phyloP scores from a whole-genome alignment of 305 asterid genomes.

The Plantago coronopus region DNA sequence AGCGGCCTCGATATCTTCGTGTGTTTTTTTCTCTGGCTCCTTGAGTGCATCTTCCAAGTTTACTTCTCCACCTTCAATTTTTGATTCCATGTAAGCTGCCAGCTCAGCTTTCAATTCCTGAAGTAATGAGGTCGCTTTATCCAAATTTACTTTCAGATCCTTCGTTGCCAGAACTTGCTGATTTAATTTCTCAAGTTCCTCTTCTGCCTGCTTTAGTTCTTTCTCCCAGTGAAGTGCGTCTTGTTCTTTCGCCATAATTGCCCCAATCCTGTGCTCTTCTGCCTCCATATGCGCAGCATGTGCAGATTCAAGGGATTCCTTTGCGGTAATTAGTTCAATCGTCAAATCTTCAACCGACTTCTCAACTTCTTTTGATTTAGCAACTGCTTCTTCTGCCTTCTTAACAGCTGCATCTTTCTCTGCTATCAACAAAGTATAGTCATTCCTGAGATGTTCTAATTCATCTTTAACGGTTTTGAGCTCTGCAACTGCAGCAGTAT shows the following conservation, averaged over 20 bases:
- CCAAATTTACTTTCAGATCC: constrained; percentile 59
- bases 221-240: constrained; percentile 71
- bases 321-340: constrained; percentile 64
- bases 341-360: constrained; percentile 71
- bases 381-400: constrained; percentile 60
- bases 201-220: constrained; percentile 72
- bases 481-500: constrained; percentile 74
- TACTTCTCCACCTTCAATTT: constrained; percentile 33
- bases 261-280: constrained; percentile 81
- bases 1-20: constrained; percentile 52
- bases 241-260: constrained; percentile 72
- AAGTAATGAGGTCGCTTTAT: constrained; percentile 49
- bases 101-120: constrained; percentile 60
- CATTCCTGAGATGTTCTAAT: constrained; percentile 62
- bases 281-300: constrained; percentile 86
- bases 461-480: constrained; percentile 58
- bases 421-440: constrained; percentile 40
- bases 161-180: constrained; percentile 49
- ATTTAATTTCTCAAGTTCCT: constrained; percentile 56
- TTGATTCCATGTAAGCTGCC: constrained; percentile 85
- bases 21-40: constrained; percentile 49
- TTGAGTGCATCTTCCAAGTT: constrained; percentile 24
- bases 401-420: constrained; percentile 63
- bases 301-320: constrained; percentile 72
- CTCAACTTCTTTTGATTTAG: constrained; percentile 60